Conservation (phyloP, 2,329 filamentous ascomycete genomes). For the Rhinocladiella mackenziei region DNA sequence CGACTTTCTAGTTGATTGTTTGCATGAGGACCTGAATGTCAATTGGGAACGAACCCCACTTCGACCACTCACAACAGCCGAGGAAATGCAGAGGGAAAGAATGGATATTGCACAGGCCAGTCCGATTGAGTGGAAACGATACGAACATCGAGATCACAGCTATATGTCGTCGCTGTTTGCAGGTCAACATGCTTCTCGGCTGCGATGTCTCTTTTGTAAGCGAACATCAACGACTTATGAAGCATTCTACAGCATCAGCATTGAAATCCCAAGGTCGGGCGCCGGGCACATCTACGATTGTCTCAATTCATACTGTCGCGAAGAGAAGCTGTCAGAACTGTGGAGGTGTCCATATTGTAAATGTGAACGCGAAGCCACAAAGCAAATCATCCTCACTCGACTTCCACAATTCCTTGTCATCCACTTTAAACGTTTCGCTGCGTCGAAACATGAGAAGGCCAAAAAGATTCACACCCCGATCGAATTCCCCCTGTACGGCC, state of each 20-base stretch:
- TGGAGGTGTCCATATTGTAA: conserved; percentile 75
- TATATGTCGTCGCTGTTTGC: conserved; percentile 77
- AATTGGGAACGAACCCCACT: conserved; percentile 58
- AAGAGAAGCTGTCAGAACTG: conserved; percentile 62
- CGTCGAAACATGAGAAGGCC: conserved; percentile 52
- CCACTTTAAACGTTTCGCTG: conserved; percentile 67
- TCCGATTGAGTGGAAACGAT: conserved; percentile 68
- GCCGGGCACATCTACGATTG: conserved; percentile 62
- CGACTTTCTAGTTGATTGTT: conserved; percentile 71
- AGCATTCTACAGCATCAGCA: conserved; percentile 66
- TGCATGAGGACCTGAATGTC: conserved; percentile 81
- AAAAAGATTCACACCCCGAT: conserved; percentile 69
- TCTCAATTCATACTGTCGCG: conserved; percentile 63
- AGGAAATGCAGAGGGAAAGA: conserved; percentile 59
- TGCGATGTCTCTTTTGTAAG: conserved; percentile 59
- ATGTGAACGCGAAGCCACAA: conserved; percentile 61
- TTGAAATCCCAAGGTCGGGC: conserved; percentile 63
- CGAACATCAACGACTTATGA: conserved; percentile 65
- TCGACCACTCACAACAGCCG: conserved; percentile 54
- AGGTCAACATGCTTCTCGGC: conserved; percentile 61
- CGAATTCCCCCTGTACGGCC: conserved; percentile 69
- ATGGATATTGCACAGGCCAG: conserved; percentile 63
- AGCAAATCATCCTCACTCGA: conserved; percentile 69
- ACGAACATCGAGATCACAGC: conserved; percentile 66
- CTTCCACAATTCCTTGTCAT: conserved; percentile 76